phyloP scores from a whole-genome alignment of 352 stramenopile species.

The Thraustotheca clavata region DNA sequence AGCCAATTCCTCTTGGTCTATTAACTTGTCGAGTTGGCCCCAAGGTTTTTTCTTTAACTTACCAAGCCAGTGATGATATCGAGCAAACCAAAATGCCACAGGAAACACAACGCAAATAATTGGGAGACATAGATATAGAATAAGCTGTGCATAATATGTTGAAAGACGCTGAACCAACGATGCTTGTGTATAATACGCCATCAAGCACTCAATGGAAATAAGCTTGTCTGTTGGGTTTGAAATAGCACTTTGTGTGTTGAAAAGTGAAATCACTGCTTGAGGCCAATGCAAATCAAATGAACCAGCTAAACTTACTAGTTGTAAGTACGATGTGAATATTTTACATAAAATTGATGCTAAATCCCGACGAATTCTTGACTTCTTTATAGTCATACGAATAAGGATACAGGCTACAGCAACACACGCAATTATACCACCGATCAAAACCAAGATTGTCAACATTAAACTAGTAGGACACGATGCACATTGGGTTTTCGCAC shows the following conservation, averaged over 20 bases:
- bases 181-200: neutral
- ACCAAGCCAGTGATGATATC: neutral
- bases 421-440: neutral
- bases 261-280: neutral
- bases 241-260: neutral
- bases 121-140: slow-evolving; percentile 12
- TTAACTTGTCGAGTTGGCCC: too few relatives aligned
- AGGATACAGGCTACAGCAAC: neutral
- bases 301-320: slow-evolving; percentile 9
- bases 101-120: neutral
- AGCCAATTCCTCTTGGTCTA: too few relatives aligned
- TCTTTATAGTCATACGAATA: slow-evolving; percentile 19
- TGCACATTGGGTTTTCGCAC: neutral
- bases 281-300: slow-evolving; percentile 19
- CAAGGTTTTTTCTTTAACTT: too few relatives aligned
- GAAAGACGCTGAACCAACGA: neutral
- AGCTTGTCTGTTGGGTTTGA: slow-evolving; percentile 12
- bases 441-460: slow-evolving; percentile 5
- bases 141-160: slow-evolving; percentile 7
- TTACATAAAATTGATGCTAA: slow-evolving; percentile 13
- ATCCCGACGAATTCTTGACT: neutral
- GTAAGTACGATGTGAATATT: slow-evolving; percentile 19
- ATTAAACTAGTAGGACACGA: neutral
- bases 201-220: slow-evolving; percentile 10
- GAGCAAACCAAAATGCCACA: neutral